Evolutionary conservation across 2,329 filamentous ascomycete species (phyloP).

Genomic region (Phoma sp.): DNA sequence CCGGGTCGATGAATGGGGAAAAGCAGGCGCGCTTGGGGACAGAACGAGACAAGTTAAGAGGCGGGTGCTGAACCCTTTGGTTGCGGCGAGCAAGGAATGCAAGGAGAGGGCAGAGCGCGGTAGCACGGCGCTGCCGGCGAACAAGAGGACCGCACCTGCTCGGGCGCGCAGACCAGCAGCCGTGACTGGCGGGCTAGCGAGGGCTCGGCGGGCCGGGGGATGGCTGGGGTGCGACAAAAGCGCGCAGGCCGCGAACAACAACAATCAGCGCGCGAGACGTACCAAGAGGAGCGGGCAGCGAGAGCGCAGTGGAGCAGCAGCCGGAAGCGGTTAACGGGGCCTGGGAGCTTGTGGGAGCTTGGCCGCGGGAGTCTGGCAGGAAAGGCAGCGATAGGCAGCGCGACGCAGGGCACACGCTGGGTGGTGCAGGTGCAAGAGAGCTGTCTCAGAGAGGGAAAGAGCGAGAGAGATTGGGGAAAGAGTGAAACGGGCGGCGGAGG

Average conservation of each 20-base stretch:
- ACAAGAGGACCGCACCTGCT: conserved; percentile 21
- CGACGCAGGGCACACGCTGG: conserved; percentile 26
- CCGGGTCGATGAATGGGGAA: conserved; percentile 45
- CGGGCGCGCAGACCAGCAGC: conserved; percentile 14
- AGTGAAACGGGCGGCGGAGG: conserved; percentile 46
- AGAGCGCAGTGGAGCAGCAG: conserved; percentile 10
- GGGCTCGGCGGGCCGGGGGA: conserved; percentile 15
- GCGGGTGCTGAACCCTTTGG: conserved; percentile 41
- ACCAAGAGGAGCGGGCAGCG: conserved; percentile 19
- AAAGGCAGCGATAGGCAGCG: conserved; percentile 26
- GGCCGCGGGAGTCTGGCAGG: conserved; percentile 23
- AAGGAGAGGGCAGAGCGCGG: conserved; percentile 42
- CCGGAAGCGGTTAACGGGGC: conserved; percentile 15
- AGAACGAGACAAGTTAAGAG: conserved; percentile 42
- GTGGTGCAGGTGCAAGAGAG: conserved; percentile 43
- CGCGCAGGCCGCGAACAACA: conserved; percentile 16
- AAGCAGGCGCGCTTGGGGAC: conserved; percentile 45
- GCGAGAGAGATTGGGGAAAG: conserved; percentile 49
- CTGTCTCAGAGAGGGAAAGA: conserved; percentile 52
- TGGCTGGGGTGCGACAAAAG: conserved; percentile 19
- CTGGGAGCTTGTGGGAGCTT: conserved; percentile 27
- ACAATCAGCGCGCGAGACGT: conserved; percentile 18
- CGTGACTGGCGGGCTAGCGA: conserved; percentile 14
- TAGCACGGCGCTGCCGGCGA: conserved; percentile 33
- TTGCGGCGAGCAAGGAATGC: conserved; percentile 45